A percentile compares a stretch with the other conserved stretches of the same genome.
Evolutionary conservation across 352 stramenopile species (phyloP).

Genomic region (Elongisporangium senticosum): DNA sequence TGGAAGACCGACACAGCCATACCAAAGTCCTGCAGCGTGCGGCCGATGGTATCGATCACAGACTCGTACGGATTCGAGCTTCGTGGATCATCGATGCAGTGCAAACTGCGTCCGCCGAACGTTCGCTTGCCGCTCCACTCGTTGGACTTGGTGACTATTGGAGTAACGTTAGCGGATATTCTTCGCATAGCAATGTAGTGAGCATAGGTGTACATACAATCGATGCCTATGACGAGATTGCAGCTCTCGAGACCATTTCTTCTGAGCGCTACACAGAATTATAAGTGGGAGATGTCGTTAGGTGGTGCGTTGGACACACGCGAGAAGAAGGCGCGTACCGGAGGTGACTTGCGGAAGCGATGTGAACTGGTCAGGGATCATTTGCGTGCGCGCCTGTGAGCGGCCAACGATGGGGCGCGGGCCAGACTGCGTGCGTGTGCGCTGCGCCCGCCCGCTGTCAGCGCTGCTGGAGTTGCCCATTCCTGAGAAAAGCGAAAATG

Average conservation of each 20-base stretch:
- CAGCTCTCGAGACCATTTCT: constrained; percentile 74
- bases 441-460: not conserved
- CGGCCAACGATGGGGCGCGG: constrained; percentile 22
- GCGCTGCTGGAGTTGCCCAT: constrained; percentile 8
- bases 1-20: constrained; percentile 5
- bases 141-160: constrained; percentile 84
- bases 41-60: constrained; percentile 78
- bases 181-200: constrained; percentile 1
- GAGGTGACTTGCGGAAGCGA: constrained; percentile 59
- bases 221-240: constrained; percentile 82
- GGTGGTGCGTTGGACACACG: not conserved
- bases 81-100: constrained; percentile 47
- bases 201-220: constrained; percentile 49
- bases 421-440: constrained; percentile 30
- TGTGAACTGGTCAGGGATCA: constrained; percentile 71
- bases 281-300: constrained; percentile 3
- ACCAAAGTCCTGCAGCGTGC: constrained; percentile 72
- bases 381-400: constrained; percentile 20
- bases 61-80: constrained; percentile 74
- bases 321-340: constrained; percentile 10
- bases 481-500: not conserved
- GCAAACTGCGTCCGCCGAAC: constrained; percentile 63
- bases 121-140: constrained; percentile 85
- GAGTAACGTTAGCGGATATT: not conserved
- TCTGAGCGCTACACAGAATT: constrained; percentile 32